phyloP scores from a whole-genome alignment of 1,284 basidiomycete genomes.

The Xanthoconium separans region DNA sequence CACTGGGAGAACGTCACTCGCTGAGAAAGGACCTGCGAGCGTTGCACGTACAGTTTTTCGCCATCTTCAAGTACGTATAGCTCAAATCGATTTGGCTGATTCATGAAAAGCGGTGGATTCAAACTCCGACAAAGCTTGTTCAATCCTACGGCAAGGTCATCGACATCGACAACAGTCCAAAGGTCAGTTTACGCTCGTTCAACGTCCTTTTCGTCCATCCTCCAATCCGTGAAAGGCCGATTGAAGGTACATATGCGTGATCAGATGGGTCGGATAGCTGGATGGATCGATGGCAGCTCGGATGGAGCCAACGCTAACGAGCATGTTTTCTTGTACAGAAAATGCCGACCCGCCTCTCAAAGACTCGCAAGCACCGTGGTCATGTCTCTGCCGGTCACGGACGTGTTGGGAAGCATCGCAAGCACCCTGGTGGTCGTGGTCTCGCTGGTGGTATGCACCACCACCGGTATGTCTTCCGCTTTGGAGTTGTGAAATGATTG shows the following conservation, averaged over 20 bases:
- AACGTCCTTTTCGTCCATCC: conserved; percentile 19
- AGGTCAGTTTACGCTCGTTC: conserved; percentile 52
- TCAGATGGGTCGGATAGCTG: conserved; percentile 39
- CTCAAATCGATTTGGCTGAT: conserved; percentile 92
- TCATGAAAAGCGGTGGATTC: conserved; percentile 53
- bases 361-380: conserved; percentile 98
- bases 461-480: conserved; percentile 73
- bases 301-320: conserved; percentile 28
- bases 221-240: conserved; percentile 13
- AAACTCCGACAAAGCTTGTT: conserved; percentile 26
- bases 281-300: conserved; percentile 41
- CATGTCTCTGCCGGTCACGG: conserved; percentile 99
- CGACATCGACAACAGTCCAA: conserved; percentile 55
- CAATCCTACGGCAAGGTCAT: conserved; percentile 30
- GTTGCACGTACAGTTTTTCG: conserved; percentile 77
- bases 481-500: background rate
- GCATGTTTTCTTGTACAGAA: conserved; percentile 40
- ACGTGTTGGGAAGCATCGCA: conserved; percentile 99
- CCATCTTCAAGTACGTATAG: conserved; percentile 90
- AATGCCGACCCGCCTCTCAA: conserved; percentile 94
- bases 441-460: conserved; percentile 99
- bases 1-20: conserved; percentile 43
- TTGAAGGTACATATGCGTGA: conserved; percentile 33
- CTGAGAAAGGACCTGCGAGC: background rate
- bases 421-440: conserved; percentile 99